Conservation (phyloP, 75 land plant genomes). For the Pseudotsuga menziesii region DNA sequence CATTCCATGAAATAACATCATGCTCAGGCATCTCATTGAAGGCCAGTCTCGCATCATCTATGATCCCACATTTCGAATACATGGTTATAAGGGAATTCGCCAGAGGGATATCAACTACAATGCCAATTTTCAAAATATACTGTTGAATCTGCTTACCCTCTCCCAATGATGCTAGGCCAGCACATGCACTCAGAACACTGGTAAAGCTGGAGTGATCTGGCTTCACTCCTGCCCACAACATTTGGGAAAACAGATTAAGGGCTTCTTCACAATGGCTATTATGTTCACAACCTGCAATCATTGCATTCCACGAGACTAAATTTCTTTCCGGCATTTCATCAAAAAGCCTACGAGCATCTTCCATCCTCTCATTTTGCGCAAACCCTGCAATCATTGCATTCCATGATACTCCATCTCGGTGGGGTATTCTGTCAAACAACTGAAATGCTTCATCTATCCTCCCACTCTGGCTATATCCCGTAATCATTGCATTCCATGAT, state of each 20-base stretch:
- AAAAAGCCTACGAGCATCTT: constrained; percentile 51
- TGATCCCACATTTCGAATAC: constrained; percentile 43
- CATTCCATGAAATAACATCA: constrained; percentile 31
- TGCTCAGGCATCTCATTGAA: constrained; percentile 37
- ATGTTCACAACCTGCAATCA: constrained; percentile 14
- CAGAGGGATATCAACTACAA: constrained; percentile 28
- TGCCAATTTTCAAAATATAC: constrained; percentile 28
- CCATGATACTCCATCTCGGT: constrained; percentile 26
- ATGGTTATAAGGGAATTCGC: constrained; percentile 52
- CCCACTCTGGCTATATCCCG: constrained; percentile 24
- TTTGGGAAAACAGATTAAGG: constrained; percentile 10
- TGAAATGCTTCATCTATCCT: constrained; percentile 11
- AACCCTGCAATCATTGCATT: constrained; percentile 38
- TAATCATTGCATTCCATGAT: constrained; percentile 26
- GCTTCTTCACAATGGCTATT: constrained; percentile 11
- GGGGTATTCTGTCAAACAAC: constrained; percentile 22
- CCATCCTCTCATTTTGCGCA: constrained; percentile 25
- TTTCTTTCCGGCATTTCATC: constrained; percentile 37
- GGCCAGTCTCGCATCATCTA: constrained; percentile 19
- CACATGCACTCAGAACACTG: constrained; percentile 22
- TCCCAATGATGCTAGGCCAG: constrained; percentile 23
- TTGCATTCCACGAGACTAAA: constrained; percentile 14
- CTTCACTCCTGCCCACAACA: constrained; percentile 10
- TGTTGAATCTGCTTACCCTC: constrained; percentile 51
- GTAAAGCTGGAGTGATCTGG: constrained; percentile 10